These are phyloP conservation scores for Fusarium hainanense DNA, from an alignment of 2,329 filamentous ascomycete species.

Conservation along the genomic window DNA sequence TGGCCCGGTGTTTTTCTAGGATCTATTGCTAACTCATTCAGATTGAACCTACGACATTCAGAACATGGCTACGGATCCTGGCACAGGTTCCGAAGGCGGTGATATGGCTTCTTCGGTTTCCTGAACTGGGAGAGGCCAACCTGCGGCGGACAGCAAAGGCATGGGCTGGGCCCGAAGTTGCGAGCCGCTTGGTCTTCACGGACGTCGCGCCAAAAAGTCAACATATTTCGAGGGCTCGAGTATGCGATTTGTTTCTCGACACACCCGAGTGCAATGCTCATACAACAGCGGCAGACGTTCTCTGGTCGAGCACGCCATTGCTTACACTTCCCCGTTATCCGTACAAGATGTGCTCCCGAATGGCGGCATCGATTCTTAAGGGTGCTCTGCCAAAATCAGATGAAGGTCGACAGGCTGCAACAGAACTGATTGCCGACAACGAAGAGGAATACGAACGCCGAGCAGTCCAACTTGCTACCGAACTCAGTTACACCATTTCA, in stretches of 20 bases:
- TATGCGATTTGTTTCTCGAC: conserved; percentile 95
- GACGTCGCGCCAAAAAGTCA: conserved; percentile 95
- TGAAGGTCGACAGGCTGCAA: conserved; percentile 74
- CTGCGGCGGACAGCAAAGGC: conserved; percentile 80
- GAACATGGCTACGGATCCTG: conserved; percentile 93
- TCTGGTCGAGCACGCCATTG: conserved; percentile 95
- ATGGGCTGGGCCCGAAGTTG: conserved; percentile 89
- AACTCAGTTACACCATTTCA: conserved; percentile 67
- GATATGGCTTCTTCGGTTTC: conserved; percentile 96
- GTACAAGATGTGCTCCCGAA: conserved; percentile 99
- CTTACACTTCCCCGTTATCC: conserved; percentile 90
- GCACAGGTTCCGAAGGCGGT: conserved; percentile 86
- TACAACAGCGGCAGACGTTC: conserved; percentile 93
- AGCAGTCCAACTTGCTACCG: conserved; percentile 74
- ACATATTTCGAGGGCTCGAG: conserved; percentile 89
- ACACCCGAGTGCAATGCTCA: conserved; percentile 98
- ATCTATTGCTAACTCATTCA: conserved; percentile 52
- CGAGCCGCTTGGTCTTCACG: conserved; percentile 89
- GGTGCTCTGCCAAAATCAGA: conserved; percentile 82
- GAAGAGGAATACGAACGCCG: conserved; percentile 88
- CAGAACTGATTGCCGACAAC: conserved; percentile 79
- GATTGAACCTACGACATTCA: conserved; percentile 98
- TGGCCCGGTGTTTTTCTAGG: not conserved
- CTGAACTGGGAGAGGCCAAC: conserved; percentile 89
- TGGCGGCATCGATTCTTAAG: conserved; percentile 93